Evolutionary conservation across 257 asterid species (phyloP).

Genomic region (Leptodermis oblonga): DNA sequence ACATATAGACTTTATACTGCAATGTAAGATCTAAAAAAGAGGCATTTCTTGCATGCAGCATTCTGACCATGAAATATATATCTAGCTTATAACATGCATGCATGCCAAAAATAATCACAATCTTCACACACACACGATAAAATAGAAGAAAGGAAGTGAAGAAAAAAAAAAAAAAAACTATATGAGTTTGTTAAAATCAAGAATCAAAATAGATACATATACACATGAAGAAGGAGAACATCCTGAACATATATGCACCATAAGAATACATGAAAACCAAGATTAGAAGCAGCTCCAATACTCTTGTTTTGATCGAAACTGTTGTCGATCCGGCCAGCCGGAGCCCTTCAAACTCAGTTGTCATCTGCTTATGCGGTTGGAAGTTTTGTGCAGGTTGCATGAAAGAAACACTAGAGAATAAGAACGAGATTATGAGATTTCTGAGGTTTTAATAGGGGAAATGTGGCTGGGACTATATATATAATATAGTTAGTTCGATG

Average conservation of each 20-base stretch:
- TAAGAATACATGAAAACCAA: neutral
- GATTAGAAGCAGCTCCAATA: neutral
- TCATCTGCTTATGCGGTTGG: neutral
- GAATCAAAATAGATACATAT: neutral
- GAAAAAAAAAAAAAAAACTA: neutral
- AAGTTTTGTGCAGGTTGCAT: too few relatives aligned
- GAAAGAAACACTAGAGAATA: too few relatives aligned
- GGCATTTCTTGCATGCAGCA: neutral
- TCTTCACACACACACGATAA: too few relatives aligned
- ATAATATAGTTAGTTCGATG: too few relatives aligned
- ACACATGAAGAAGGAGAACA: neutral
- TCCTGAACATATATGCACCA: neutral
- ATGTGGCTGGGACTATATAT: too few relatives aligned
- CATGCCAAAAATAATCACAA: neutral
- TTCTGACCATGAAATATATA: neutral
- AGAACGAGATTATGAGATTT: slow-evolving; percentile 8
- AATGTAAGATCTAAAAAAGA: too few relatives aligned
- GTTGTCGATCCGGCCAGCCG: too few relatives aligned
- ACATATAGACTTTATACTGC: too few relatives aligned
- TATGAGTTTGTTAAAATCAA: neutral
- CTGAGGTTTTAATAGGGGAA: neutral
- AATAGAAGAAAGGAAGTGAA: too few relatives aligned
- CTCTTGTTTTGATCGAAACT: too few relatives aligned
- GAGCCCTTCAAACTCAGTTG: neutral
- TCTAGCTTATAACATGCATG: too few relatives aligned